Percentiles rank a stretch among this genome's conserved stretches.
Evolutionary conservation across 163 green algal species (phyloP).

Genomic region (Chlorella variabilis): DNA sequence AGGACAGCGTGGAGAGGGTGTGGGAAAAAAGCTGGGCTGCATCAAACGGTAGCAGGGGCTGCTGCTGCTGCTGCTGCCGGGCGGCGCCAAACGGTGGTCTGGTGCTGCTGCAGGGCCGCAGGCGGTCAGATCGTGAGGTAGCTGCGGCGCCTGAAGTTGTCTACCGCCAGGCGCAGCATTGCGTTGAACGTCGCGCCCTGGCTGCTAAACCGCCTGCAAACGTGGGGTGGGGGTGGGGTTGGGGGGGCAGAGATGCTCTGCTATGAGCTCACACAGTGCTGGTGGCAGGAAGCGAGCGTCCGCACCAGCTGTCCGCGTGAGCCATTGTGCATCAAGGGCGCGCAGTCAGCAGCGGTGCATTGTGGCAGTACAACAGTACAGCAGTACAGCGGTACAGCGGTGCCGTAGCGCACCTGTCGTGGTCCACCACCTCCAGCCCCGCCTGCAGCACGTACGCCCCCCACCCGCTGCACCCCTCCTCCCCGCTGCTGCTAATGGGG

Average conservation of each 20-base stretch:
- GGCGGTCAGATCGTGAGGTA: constrained; percentile 24
- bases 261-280: no score
- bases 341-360: background rate
- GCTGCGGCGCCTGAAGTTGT: constrained; percentile 42
- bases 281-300: no score
- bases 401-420: constrained; percentile 24
- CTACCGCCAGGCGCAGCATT: constrained; percentile 47
- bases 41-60: no score
- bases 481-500: constrained; percentile 24
- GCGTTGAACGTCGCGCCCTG: constrained; percentile 31
- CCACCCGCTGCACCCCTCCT: constrained; percentile 35
- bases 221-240: background rate
- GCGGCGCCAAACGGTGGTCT: no score
- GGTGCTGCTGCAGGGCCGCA: background rate
- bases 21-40: no score
- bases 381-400: background rate
- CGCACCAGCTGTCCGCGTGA: no score
- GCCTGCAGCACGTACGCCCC: constrained; percentile 53
- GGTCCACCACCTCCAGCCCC: constrained; percentile 42
- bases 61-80: no score
- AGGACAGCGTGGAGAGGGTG: no score
- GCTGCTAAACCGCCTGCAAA: constrained; percentile 38
- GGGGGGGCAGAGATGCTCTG: no score
- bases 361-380: no score
- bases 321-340: no score